phyloP scores from a whole-genome alignment of 306 rosid genomes.

The Castanea mollissima region DNA sequence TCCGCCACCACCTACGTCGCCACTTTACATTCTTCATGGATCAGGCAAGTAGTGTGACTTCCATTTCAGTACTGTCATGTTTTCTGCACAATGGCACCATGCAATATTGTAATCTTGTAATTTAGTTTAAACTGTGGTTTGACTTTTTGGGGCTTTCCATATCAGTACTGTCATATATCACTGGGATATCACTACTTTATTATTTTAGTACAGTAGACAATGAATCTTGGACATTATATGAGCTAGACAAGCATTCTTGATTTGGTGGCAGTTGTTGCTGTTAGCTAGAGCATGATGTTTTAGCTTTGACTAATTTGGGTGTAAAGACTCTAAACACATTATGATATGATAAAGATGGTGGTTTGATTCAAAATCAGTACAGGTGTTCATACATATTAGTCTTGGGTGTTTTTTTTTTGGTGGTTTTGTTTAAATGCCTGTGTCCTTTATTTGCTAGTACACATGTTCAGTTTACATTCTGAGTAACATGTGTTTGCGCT shows the following conservation, averaged over 20 bases:
- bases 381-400: not conserved
- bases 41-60: slow-evolving; percentile 61
- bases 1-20: slow-evolving; percentile 53
- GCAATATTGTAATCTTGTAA: not conserved
- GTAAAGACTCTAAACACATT: not conserved
- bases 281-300: not conserved
- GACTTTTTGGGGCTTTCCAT: not conserved
- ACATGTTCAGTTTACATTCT: not conserved
- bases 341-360: not conserved
- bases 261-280: not conserved
- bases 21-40: slow-evolving; percentile 89
- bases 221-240: not conserved
- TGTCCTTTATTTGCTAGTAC: not conserved
- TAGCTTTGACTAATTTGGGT: not conserved
- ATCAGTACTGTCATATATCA: not conserved
- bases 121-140: not conserved
- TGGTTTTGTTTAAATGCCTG: not conserved
- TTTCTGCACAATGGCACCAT: not conserved
- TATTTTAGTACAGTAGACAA: not conserved
- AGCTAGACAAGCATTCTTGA: not conserved
- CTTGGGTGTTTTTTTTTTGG: not conserved
- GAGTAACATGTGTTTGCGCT: not conserved
- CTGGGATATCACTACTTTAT: not conserved
- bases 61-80: not conserved
- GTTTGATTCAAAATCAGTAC: not conserved